Conservation (phyloP, 257 asterid genomes). For the Primulina eburnea region DNA sequence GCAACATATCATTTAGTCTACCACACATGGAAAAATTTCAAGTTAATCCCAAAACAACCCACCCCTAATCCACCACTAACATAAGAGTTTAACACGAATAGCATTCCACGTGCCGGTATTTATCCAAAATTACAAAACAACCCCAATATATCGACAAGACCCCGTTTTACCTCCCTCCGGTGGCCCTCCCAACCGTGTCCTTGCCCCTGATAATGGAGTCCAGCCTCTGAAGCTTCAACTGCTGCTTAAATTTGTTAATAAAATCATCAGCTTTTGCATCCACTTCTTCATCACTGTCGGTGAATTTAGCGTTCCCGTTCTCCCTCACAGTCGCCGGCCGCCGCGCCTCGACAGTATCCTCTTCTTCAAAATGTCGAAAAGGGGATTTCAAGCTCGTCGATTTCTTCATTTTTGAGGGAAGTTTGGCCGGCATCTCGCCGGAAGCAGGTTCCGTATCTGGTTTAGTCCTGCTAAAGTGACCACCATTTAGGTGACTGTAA, state of each 20-base stretch:
- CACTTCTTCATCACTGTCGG: slow-evolving; percentile 54
- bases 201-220: slow-evolving; percentile 72
- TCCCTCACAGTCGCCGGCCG: slow-evolving; percentile 69
- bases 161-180: slow-evolving; percentile 33
- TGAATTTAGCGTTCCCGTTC: slow-evolving; percentile 30
- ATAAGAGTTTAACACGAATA: not conserved
- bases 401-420: slow-evolving; percentile 50
- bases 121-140: slow-evolving; percentile 28
- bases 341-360: slow-evolving; percentile 47
- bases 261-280: slow-evolving; percentile 82
- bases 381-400: slow-evolving; percentile 56
- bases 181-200: slow-evolving; percentile 65
- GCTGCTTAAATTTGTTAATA: slow-evolving; percentile 77
- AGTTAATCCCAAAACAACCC: no score
- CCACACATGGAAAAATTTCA: no score
- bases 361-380: slow-evolving; percentile 47
- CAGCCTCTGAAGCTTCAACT: slow-evolving; percentile 77
- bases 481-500: slow-evolving; percentile 38
- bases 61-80: not conserved
- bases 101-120: slow-evolving; percentile 13
- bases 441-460: slow-evolving; percentile 62
- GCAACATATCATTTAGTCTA: no score
- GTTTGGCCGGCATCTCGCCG: slow-evolving; percentile 42
- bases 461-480: slow-evolving; percentile 44
- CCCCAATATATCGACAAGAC: slow-evolving; percentile 16